Evolutionary conservation across 2,329 filamentous ascomycete species (phyloP), one percentile per base, ranked within the genome.

Genomic region (Malbranchea zuffiana): DNA sequence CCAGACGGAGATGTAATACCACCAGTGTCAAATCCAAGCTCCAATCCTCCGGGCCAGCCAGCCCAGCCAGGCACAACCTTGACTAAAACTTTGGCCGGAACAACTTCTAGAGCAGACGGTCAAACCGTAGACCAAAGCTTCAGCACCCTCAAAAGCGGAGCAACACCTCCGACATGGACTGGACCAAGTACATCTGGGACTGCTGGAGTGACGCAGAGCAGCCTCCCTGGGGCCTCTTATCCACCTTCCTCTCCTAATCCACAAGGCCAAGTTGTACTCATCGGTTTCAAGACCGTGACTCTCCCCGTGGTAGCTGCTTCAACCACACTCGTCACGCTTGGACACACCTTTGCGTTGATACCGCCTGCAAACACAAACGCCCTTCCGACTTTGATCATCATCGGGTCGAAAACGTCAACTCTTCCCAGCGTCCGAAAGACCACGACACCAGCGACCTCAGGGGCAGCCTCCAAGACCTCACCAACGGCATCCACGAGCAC

Each of bases 391-490:
- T 6, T 35, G 13, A 26, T 40, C 20, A 35, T 35, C 28, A 16
- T 40, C 35, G 37, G 37, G 19, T 35, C 23, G 11, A 24, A 30
- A 21, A 35, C 32, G 25, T 31, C 32, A 35, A 35, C 31, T 24
- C 18, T 35, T 18, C 18, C 32, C n/a, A 15, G 10, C 25, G 19
- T 35, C 37, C 13, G 17, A 15, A n/a, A 27, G 17, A 18, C 17
- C 13, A 40, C 31, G 17, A 35, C 32, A 19, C 12, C 20, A 16
- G 37, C 19, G 13, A 35, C 37, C 19, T 29, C 25, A 16, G 17
- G 18, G 10, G 18, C 23, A 23, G 35, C 32, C 8, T 40, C 31
- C 6, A 30, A 31, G 5, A 1, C 29, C 32, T 29, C 31, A 19
- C 2, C 23, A 8, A 15, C 23, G 23, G 15, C 5, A 20, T 15